These are phyloP conservation scores for Ustilago shanxiensis DNA, from an alignment of 1,284 basidiomycete species.

Conservation along the genomic window DNA sequence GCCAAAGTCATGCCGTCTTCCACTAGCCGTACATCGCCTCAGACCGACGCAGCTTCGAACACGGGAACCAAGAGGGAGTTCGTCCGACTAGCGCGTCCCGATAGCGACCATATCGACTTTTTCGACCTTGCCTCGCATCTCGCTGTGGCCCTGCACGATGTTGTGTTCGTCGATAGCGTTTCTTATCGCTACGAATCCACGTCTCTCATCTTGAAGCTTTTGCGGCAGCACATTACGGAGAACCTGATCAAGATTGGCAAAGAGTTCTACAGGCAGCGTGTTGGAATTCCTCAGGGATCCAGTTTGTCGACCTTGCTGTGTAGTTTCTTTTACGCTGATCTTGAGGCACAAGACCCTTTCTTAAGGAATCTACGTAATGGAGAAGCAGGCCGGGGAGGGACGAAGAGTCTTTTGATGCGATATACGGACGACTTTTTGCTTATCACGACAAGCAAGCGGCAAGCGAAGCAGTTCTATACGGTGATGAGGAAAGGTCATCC, in stretches of 20 bases:
- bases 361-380: constrained; percentile 75
- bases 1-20: constrained; percentile 50
- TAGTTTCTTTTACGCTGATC: constrained; percentile 83
- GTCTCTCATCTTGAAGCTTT: constrained; percentile 78
- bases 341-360: constrained; percentile 76
- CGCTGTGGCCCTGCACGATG: constrained; percentile 78
- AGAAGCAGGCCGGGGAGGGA: background rate
- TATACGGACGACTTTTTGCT: constrained; percentile 95
- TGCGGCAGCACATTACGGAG: constrained; percentile 88
- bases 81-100: constrained; percentile 47
- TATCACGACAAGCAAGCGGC: constrained; percentile 78
- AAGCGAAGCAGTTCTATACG: constrained; percentile 80
- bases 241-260: constrained; percentile 81
- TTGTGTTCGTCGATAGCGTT: constrained; percentile 88
- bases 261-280: constrained; percentile 83
- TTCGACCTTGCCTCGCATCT: constrained; percentile 72
- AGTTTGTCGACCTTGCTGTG: constrained; percentile 89
- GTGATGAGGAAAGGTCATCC: constrained; percentile 81
- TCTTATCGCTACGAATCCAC: constrained; percentile 75
- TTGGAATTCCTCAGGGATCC: constrained; percentile 96
- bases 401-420: constrained; percentile 73
- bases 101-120: constrained; percentile 82
- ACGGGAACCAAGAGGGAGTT: constrained; percentile 22
- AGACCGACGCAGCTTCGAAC: constrained; percentile 15
- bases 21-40: background rate